phyloP scores from a whole-genome alignment of 169 alveolate species.

The Plasmodium berghei region DNA sequence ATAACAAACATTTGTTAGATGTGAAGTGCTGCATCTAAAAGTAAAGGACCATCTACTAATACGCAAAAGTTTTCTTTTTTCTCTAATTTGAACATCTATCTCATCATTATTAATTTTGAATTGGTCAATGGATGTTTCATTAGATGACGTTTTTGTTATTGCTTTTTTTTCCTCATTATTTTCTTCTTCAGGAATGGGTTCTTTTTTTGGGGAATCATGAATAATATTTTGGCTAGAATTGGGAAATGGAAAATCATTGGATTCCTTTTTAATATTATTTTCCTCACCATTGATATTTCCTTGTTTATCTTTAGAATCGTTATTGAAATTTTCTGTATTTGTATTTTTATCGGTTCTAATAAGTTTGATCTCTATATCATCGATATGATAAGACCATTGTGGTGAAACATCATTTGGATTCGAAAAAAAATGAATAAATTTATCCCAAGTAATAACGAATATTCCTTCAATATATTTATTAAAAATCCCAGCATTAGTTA shows the following conservation, averaged over 20 bases:
- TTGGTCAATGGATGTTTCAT: neutral
- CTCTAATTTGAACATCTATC: constrained; percentile 72
- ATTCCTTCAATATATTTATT: constrained; percentile 63
- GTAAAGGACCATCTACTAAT: constrained; percentile 72
- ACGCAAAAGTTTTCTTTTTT: constrained; percentile 52
- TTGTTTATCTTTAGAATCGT: neutral
- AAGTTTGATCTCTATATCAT: constrained; percentile 59
- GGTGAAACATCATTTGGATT: constrained; percentile 60
- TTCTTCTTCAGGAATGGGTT: neutral
- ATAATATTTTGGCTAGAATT: neutral
- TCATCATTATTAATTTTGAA: constrained; percentile 17
- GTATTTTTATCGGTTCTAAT: neutral
- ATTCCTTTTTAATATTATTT: neutral
- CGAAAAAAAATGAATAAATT: constrained; percentile 52
- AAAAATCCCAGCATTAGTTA: constrained; percentile 72
- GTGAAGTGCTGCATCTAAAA: constrained; percentile 41
- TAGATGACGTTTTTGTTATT: neutral
- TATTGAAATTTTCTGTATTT: neutral
- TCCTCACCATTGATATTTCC: neutral
- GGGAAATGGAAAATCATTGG: neutral
- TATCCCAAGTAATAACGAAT: constrained; percentile 70
- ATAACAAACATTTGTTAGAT: constrained; percentile 54
- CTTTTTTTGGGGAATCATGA: neutral
- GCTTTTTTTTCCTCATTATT: neutral
- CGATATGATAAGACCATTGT: constrained; percentile 66